These are phyloP conservation scores for Gamsiella multidivaricata DNA, from an alignment of 192 early-diverging fungal genomes.

Conservation along the genomic window DNA sequence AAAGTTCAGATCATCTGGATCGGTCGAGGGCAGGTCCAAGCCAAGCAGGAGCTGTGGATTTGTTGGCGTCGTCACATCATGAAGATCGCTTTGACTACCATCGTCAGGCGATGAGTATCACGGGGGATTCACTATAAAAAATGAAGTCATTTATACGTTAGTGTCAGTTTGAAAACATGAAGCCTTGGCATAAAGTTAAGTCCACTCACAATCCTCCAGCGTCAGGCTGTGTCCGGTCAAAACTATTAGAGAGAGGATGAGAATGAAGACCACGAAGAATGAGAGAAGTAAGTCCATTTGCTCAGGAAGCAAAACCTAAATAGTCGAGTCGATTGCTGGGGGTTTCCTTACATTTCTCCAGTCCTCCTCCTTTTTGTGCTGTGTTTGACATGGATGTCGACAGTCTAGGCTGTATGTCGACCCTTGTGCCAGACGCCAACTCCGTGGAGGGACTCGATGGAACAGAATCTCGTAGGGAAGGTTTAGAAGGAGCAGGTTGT, in stretches of 20 bases:
- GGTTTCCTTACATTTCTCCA: conserved; percentile 4
- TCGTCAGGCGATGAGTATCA: conserved; percentile 6
- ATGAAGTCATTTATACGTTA: background rate
- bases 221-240: conserved; percentile 3
- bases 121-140: conserved; percentile 3
- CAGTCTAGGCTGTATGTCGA: too few species aligned
- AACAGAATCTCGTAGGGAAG: background rate
- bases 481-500: background rate
- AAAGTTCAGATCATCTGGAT: conserved; percentile 2
- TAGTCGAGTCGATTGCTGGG: background rate
- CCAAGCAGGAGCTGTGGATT: background rate
- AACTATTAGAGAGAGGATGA: background rate
- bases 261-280: background rate
- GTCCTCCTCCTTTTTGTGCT: background rate
- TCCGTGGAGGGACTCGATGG: background rate
- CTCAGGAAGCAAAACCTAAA: conserved; percentile 4
- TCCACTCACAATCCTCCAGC: conserved; percentile 9
- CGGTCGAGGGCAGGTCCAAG: background rate
- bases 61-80: background rate
- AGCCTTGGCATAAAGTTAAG: background rate
- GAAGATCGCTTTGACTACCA: background rate
- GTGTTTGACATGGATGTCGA: background rate
- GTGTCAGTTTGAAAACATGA: background rate
- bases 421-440: background rate
- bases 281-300: conserved; percentile 2